These are phyloP conservation scores for Ceriops zippeliana DNA, from an alignment of 345 rosid genomes.

Conservation along the genomic window DNA sequence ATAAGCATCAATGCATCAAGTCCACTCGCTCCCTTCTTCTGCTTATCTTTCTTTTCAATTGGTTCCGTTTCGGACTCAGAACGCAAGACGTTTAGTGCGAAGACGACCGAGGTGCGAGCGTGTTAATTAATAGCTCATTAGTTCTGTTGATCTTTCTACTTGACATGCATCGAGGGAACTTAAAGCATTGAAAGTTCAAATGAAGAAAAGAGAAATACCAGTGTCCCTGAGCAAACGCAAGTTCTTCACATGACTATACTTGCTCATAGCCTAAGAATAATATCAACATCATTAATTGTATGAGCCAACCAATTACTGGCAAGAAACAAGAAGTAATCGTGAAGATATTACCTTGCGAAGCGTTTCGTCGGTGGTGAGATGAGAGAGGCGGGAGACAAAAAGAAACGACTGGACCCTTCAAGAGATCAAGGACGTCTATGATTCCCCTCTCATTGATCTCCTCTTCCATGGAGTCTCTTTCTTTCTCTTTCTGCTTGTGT, in stretches of 20 bases:
- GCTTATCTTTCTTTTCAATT: too few species aligned
- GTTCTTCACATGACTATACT: constrained; percentile 73
- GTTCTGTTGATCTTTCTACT: not conserved
- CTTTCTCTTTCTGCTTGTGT: constrained; percentile 9
- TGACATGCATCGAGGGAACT: not conserved
- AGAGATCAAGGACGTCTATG: constrained; percentile 61
- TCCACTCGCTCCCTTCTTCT: too few species aligned
- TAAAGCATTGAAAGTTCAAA: not conserved
- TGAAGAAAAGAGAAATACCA: constrained; percentile 37
- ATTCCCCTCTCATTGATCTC: constrained; percentile 73
- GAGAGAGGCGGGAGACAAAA: constrained; percentile 78
- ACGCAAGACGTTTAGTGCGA: too few species aligned
- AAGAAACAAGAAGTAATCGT: too few species aligned
- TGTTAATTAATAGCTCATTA: too few species aligned
- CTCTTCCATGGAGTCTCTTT: constrained; percentile 58
- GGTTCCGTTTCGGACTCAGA: too few species aligned
- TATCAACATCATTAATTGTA: not conserved
- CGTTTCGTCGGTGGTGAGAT: constrained; percentile 60
- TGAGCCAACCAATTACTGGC: not conserved
- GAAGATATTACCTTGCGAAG: constrained; percentile 48
- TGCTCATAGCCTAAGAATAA: constrained; percentile 64
- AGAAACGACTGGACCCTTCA: constrained; percentile 25
- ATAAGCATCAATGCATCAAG: too few species aligned
- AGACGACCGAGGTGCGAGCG: too few species aligned
- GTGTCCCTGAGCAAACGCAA: constrained; percentile 88